A percentile compares a stretch with the other conserved stretches of the same genome.
Evolutionary conservation across 495 filamentous ascomycete species (phyloP).

Genomic region (Tuber microsphaerosporum): DNA sequence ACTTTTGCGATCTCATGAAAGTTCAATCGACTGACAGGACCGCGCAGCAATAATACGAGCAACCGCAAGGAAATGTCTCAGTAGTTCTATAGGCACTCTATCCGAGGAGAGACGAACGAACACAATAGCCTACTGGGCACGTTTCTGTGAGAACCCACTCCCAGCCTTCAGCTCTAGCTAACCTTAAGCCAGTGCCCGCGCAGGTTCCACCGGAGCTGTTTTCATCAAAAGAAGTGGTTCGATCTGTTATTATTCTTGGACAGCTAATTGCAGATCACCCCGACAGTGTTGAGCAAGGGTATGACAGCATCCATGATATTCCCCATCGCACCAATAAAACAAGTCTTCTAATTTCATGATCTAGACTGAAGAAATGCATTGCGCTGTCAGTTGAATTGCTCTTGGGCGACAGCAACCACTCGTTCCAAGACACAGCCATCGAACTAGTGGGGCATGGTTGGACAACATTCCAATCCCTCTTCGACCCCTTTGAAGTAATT

Average conservation of each 20-base stretch:
- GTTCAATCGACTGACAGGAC: neutral
- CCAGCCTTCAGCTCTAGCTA: neutral
- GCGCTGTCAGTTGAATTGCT: slow-evolving; percentile 31
- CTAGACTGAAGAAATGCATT: slow-evolving; percentile 31
- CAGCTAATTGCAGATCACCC: slow-evolving; percentile 29
- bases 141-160: slow-evolving; percentile 21
- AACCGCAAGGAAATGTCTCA: slow-evolving; percentile 28
- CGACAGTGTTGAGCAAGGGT: slow-evolving; percentile 25
- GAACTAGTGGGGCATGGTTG: slow-evolving; percentile 36
- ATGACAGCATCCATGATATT: neutral
- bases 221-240: slow-evolving; percentile 32
- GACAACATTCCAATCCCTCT: slow-evolving; percentile 29
- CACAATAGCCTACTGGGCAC: slow-evolving; percentile 27
- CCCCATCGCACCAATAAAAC: neutral
- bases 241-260: slow-evolving; percentile 35
- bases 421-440: slow-evolving; percentile 39
- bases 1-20: neutral
- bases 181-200: slow-evolving; percentile 22
- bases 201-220: slow-evolving; percentile 34
- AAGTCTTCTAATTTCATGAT: neutral
- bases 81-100: slow-evolving; percentile 19
- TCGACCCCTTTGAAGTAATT: slow-evolving; percentile 36
- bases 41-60: slow-evolving; percentile 28
- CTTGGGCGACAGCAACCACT: slow-evolving; percentile 25
- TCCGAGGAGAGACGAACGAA: slow-evolving; percentile 10